Evolutionary conservation across 805 yeast genomes (phyloP), one percentile per base, ranked within the genome.

Genomic region (Candida silvicultrix): DNA sequence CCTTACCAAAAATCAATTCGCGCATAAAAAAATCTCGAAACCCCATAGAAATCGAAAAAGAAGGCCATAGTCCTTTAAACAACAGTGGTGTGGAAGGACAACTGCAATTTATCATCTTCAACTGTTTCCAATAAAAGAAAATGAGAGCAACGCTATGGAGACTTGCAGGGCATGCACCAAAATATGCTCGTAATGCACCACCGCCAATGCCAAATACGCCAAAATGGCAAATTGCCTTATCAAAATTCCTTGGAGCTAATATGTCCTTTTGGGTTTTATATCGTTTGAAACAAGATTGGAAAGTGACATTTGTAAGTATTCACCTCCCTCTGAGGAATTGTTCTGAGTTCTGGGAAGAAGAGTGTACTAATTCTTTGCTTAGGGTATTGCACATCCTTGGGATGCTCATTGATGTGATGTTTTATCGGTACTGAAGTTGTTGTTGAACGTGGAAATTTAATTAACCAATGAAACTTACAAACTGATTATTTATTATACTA

Each of bases 211-310:
- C 94, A 29, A 82, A 83, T 55, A 80, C 80, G 18, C 78, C 80
- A 37, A 68, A 76, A 2, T 66, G 75, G 38, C 75, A 82, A 58
- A 73, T 77, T 47, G 71, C 80, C 65, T 74, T 82, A 19, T 76
- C 87, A 40, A 83, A 83, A 56, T 63, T 74, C 19, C 73, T 88
- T 38, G 96, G 96, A 11, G 95, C 92, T 36, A 75, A 89, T 45
- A 83, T 85, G 87, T 85, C 94, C 86, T 88, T 86, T 67, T 88
- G 92, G 86, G 76, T 88, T 51, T 74, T 88, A 60, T 87, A 85
- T 74, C 75, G 96, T 64, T 73, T 85, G 40, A 81, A 83, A 67
- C 81, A 85, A 62, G 92, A 81, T 57, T 81, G 81, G 54, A 72
- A 77, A 58, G 80, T 77, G 34, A 78, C 81, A 77, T 68, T 74